Evolutionary conservation across 495 filamentous ascomycete genomes (phyloP).

Genomic region (Neurospora sp.): DNA sequence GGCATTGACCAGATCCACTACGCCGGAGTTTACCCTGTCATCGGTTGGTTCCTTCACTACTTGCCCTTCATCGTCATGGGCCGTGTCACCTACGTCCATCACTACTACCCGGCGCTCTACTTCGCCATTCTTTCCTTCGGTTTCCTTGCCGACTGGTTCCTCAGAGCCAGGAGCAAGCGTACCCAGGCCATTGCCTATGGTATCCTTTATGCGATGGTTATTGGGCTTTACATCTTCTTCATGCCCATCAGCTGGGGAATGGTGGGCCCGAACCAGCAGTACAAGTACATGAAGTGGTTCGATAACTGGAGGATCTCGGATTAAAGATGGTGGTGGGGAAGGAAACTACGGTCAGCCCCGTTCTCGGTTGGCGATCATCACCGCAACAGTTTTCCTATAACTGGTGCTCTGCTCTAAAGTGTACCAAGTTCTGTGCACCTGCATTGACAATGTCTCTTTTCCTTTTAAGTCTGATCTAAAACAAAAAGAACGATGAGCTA

Average conservation of each 20-base stretch:
- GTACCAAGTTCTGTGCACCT: not conserved
- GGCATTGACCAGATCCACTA: conserved; percentile 94
- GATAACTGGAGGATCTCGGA: conserved; percentile 56
- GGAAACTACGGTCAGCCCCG: not conserved
- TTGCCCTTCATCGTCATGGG: conserved; percentile 95
- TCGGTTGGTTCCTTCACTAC: conserved; percentile 95
- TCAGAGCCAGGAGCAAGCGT: conserved; percentile 48
- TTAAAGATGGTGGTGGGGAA: conserved; percentile 14
- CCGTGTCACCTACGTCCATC: conserved; percentile 96
- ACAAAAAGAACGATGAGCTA: not conserved
- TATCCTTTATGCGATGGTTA: conserved; percentile 57
- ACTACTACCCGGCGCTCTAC: conserved; percentile 98
- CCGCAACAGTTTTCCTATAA: not conserved
- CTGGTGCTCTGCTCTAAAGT: not conserved
- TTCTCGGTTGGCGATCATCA: not conserved
- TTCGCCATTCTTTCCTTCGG: conserved; percentile 87
- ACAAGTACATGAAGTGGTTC: conserved; percentile 90
- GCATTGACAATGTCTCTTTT: not conserved
- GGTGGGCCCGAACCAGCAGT: conserved; percentile 72
- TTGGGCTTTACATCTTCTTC: conserved; percentile 80
- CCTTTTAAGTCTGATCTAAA: not conserved
- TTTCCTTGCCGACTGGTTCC: conserved; percentile 79
- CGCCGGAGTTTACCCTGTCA: conserved; percentile 76
- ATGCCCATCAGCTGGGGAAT: conserved; percentile 96
- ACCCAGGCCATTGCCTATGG: conserved; percentile 55